A percentile compares a stretch with the other conserved stretches of the same genome.
Evolutionary conservation across 257 asterid genomes (phyloP).

Genomic region (Linderniella brevidens): DNA sequence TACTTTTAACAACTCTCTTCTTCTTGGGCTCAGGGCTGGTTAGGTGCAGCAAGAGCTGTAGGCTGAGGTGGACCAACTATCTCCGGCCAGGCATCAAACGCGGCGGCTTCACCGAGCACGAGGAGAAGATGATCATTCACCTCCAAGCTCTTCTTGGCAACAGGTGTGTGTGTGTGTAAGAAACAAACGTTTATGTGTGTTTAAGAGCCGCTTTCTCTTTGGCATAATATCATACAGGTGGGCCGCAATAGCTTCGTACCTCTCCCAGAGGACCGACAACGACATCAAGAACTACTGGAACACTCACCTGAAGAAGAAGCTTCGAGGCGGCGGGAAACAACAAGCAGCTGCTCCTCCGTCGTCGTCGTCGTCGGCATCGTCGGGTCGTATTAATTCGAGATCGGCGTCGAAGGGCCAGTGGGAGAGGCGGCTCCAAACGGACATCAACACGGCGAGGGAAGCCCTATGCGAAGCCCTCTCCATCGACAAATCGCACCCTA

Average conservation of each 20-base stretch:
- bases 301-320: slow-evolving; percentile 77
- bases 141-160: slow-evolving; percentile 93
- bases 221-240: slow-evolving; percentile 31
- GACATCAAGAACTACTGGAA: slow-evolving; percentile 93
- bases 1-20: too few species aligned
- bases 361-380: slow-evolving; percentile 10
- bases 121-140: slow-evolving; percentile 78
- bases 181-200: too few species aligned
- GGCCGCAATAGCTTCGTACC: slow-evolving; percentile 94
- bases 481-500: not conserved
- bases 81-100: slow-evolving; percentile 85
- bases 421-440: slow-evolving; percentile 69
- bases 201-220: too few species aligned
- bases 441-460: slow-evolving; percentile 68
- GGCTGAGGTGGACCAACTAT: slow-evolving; percentile 88
- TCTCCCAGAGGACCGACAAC: slow-evolving; percentile 87
- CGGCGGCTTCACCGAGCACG: slow-evolving; percentile 66
- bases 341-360: too few species aligned
- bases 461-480: slow-evolving; percentile 73
- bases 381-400: slow-evolving; percentile 1
- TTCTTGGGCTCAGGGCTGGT: slow-evolving; percentile 46
- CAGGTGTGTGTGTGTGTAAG: slow-evolving; percentile 25
- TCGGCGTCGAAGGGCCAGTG: slow-evolving; percentile 65
- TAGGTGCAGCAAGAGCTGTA: slow-evolving; percentile 91
- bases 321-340: slow-evolving; percentile 23